These are phyloP conservation scores for Irpex sp. DNA, from an alignment of 1,284 basidiomycete genomes.

Conservation along the genomic window DNA sequence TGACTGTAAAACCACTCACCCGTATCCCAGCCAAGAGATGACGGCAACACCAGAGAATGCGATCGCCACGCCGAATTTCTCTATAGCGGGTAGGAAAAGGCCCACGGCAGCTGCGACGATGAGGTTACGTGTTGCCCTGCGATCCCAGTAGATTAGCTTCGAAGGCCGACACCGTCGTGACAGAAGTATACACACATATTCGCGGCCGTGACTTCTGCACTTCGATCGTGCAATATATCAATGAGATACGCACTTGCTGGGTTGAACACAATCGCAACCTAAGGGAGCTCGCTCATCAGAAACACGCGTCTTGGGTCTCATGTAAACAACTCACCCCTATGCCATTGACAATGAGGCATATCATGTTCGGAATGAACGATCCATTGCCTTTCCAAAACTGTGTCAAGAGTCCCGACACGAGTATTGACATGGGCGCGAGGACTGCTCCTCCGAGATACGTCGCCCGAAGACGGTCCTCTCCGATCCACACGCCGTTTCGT, in stretches of 20 bases:
- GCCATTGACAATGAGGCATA: slow-evolving; percentile 47
- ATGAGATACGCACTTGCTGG: slow-evolving; percentile 54
- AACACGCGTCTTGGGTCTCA: slow-evolving; percentile 12
- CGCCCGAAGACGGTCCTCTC: slow-evolving; percentile 59
- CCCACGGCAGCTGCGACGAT: slow-evolving; percentile 36
- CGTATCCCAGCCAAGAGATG: slow-evolving; percentile 40
- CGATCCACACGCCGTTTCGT: slow-evolving; percentile 41
- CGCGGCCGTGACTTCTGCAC: slow-evolving; percentile 51
- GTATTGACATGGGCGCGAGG: slow-evolving; percentile 39
- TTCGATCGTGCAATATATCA: slow-evolving; percentile 48
- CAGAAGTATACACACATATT: slow-evolving; percentile 35
- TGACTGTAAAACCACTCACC: slow-evolving; percentile 28
- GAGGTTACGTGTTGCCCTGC: slow-evolving; percentile 40
- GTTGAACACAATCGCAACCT: slow-evolving; percentile 45
- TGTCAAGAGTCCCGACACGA: slow-evolving; percentile 31
- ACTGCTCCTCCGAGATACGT: slow-evolving; percentile 42
- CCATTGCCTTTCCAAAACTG: slow-evolving; percentile 35
- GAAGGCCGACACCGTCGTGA: slow-evolving; percentile 4
- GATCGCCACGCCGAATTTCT: slow-evolving; percentile 48
- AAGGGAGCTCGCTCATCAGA: neutral
- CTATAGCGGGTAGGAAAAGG: slow-evolving; percentile 46
- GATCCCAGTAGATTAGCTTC: neutral
- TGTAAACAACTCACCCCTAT: slow-evolving; percentile 37
- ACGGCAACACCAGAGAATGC: slow-evolving; percentile 46
- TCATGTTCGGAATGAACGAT: slow-evolving; percentile 38